Conservation (phyloP, 75 land plant genomes). For the Ceratopteris richardii region DNA sequence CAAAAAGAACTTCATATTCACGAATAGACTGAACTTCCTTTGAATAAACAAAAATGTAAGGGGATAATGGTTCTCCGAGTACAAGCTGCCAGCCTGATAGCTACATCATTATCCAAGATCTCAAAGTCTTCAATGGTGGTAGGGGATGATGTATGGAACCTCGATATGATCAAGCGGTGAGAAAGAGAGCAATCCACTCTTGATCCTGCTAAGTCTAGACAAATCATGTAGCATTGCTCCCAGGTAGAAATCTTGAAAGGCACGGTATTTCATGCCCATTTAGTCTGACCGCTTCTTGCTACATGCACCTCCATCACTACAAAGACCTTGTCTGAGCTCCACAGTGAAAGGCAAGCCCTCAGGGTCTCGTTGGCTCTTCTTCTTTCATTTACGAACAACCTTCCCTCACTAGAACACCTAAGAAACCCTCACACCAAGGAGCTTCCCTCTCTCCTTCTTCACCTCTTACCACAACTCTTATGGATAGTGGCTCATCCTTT, state of each 20-base stretch:
- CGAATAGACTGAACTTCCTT: background rate
- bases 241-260: conserved; percentile 1
- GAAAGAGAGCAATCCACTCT: background rate
- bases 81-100: conserved; percentile 15
- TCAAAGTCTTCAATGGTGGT: conserved; percentile 16
- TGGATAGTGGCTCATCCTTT: too few species aligned
- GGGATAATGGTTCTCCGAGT: conserved; percentile 15
- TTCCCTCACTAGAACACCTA: too few species aligned
- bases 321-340: too few species aligned
- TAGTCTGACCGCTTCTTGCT: conserved; percentile 15
- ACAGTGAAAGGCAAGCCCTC: too few species aligned
- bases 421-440: too few species aligned
- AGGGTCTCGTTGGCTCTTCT: too few species aligned
- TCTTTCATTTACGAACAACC: too few species aligned
- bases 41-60: conserved; percentile 15
- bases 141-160: conserved; percentile 17
- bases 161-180: background rate
- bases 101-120: conserved; percentile 11
- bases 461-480: too few species aligned
- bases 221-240: too few species aligned
- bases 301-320: conserved; percentile 28
- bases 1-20: conserved; percentile 6
- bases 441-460: too few species aligned
- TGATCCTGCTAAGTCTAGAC: too few species aligned
- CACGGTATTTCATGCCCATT: conserved; percentile 12